Conservation (phyloP, 148 eudicot species). For the Linanthus parryae region DNA sequence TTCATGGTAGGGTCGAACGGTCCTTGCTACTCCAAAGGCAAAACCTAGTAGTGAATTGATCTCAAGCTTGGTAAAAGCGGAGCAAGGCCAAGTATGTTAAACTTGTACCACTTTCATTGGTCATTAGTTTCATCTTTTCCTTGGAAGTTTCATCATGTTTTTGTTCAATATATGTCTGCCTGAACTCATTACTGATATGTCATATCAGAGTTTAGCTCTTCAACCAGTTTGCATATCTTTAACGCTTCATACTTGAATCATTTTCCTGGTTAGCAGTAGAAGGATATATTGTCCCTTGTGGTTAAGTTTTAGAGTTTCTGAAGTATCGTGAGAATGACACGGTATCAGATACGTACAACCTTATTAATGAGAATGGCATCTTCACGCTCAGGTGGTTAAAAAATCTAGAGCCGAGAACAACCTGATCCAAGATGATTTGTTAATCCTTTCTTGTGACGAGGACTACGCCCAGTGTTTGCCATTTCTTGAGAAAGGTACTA, state of each 20-base stretch:
- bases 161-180: no score
- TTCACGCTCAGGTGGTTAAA: no score
- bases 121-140: no score
- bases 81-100: conserved; percentile 73
- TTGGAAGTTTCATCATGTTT: no score
- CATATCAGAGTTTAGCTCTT: no score
- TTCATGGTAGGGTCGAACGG: conserved; percentile 48
- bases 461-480: conserved; percentile 47
- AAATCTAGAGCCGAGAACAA: conserved; percentile 29
- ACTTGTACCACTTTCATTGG: no score
- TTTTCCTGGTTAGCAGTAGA: no score
- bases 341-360: neutral
- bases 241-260: no score
- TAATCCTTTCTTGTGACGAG: conserved; percentile 60
- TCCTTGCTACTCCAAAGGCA: conserved; percentile 52
- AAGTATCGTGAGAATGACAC: neutral
- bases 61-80: conserved; percentile 65
- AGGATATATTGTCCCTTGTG: no score
- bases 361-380: neutral
- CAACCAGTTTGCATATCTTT: no score
- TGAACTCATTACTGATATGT: no score
- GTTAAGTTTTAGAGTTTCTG: no score
- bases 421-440: conserved; percentile 22
- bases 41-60: conserved; percentile 65
- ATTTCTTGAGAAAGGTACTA: conserved; percentile 43